Evolutionary conservation across 2,329 filamentous ascomycete species (phyloP), one percentile per base, ranked within the genome.

Genomic region (Akanthomyces muscarius): DNA sequence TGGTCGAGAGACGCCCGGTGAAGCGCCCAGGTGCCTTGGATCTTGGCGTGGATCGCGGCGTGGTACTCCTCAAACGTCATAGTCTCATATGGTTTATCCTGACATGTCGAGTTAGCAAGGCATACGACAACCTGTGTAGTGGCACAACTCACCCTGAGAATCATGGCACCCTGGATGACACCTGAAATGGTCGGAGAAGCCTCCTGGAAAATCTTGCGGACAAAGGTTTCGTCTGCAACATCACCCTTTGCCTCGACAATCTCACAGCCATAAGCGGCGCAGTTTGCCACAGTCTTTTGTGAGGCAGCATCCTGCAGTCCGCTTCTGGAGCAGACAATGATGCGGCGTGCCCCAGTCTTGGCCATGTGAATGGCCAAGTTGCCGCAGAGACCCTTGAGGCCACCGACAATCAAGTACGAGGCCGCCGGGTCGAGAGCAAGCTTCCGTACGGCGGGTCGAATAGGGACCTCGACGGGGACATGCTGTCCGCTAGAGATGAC

Each of bases 81-180:
- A 13, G 71, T 50, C 30, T 42, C 33, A 10, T 61, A 50, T 14
- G 57, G 25, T 13, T 23, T 25, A 25, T 65, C 64, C 64, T 65
- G 6, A 13, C 23, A 25, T 10, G 28, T 6, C 3, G 28, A 16
- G 48, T 54, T 55, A 62, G 47, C 5, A 33, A 55, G 5, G 25
- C 47, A 11, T 16, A 16, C 25, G 16, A 54, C 6, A 5, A 33
- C 21, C 45, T 21, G 11, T 11, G 16, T 5, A 6, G 5, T 28
- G n/a, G 5, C 33, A 6, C 8, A 18, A 61, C 64, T 48, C 38
- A 65, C 64, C 42, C 53, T 45, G 4, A 67, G 58, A 16, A 76
- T 72, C 75, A 78, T 76, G 3, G 77, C 70, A 13, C 71, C 66
- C 45, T 78, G 75, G 7, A 79, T 62, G 13, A 78, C 68, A 16